Evolutionary conservation across 352 stramenopile species (phyloP).

Genomic region (Globisporangium yorkense): DNA sequence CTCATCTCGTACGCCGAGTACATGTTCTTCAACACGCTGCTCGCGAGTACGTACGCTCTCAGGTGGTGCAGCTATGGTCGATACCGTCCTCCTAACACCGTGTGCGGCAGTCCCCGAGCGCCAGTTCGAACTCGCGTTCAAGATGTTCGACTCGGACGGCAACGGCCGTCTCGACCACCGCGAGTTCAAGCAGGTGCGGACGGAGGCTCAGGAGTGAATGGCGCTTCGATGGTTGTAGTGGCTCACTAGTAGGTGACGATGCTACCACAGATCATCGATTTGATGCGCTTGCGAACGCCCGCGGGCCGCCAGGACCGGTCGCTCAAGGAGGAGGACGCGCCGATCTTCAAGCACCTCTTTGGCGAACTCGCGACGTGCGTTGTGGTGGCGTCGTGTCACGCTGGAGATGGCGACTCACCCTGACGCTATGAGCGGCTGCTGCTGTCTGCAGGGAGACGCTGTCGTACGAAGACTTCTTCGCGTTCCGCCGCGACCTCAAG

Average conservation of each 20-base stretch:
- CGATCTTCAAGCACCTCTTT: slow-evolving; percentile 85
- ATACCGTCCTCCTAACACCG: neutral
- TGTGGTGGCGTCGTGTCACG: neutral
- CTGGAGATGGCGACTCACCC: neutral
- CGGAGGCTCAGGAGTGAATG: neutral
- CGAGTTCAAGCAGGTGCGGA: slow-evolving; percentile 77
- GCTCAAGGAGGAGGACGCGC: slow-evolving; percentile 65
- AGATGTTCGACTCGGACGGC: slow-evolving; percentile 85
- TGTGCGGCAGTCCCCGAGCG: slow-evolving; percentile 59
- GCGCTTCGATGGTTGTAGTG: too few species aligned
- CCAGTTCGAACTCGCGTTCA: slow-evolving; percentile 87
- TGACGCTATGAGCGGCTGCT: neutral
- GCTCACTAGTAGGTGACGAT: neutral
- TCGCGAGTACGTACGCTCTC: slow-evolving; percentile 52
- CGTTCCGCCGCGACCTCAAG: slow-evolving; percentile 68
- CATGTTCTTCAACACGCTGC: slow-evolving; percentile 87
- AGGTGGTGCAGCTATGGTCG: neutral
- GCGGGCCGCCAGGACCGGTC: slow-evolving; percentile 75
- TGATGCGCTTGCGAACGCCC: slow-evolving; percentile 75
- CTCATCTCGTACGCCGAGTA: slow-evolving; percentile 87
- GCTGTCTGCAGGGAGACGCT: slow-evolving; percentile 43
- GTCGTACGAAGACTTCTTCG: slow-evolving; percentile 78
- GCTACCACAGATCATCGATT: slow-evolving; percentile 64
- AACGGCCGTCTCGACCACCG: slow-evolving; percentile 76
- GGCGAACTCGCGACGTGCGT: slow-evolving; percentile 65